phyloP scores from a whole-genome alignment of 2,329 filamentous ascomycete species.

The Paracoccidioides lutzii region DNA sequence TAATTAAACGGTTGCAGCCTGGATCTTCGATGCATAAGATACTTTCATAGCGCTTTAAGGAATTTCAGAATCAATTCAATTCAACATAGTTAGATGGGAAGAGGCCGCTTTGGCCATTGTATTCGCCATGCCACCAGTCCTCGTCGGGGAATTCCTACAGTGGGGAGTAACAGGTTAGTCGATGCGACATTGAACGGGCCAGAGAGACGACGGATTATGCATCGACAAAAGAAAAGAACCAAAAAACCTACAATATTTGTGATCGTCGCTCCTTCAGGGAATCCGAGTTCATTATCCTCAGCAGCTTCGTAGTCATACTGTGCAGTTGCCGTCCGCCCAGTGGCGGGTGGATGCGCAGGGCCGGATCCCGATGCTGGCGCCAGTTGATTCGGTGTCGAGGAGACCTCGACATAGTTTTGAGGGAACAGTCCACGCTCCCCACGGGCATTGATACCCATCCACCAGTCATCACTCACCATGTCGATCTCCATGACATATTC shows the following conservation, averaged over 20 bases:
- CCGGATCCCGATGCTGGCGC: constrained; percentile 26
- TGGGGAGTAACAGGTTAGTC: constrained; percentile 5
- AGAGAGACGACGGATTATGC: not conserved
- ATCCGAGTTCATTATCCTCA: constrained; percentile 77
- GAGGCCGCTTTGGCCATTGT: constrained; percentile 63
- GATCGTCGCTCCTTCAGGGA: constrained; percentile 78
- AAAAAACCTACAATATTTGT: constrained; percentile 53
- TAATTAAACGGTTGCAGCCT: not conserved
- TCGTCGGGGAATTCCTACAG: constrained; percentile 84
- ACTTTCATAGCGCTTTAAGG: not conserved
- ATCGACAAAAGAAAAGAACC: not conserved
- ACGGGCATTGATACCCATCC: constrained; percentile 78
- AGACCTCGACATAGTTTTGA: constrained; percentile 89
- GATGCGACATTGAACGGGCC: not conserved
- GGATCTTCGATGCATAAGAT: not conserved
- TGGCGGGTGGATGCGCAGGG: constrained; percentile 28
- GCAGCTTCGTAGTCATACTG: constrained; percentile 94
- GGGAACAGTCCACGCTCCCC: constrained; percentile 89
- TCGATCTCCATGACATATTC: constrained; percentile 84
- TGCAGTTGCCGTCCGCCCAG: constrained; percentile 54
- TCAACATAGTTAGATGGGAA: constrained; percentile 51
- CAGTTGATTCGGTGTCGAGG: constrained; percentile 25
- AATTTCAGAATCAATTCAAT: constrained; percentile 21
- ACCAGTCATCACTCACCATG: constrained; percentile 98
- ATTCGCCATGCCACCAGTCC: constrained; percentile 95